These are phyloP conservation scores for Cryptomeria japonica DNA, from an alignment of 75 land plant genomes.

Conservation along the genomic window DNA sequence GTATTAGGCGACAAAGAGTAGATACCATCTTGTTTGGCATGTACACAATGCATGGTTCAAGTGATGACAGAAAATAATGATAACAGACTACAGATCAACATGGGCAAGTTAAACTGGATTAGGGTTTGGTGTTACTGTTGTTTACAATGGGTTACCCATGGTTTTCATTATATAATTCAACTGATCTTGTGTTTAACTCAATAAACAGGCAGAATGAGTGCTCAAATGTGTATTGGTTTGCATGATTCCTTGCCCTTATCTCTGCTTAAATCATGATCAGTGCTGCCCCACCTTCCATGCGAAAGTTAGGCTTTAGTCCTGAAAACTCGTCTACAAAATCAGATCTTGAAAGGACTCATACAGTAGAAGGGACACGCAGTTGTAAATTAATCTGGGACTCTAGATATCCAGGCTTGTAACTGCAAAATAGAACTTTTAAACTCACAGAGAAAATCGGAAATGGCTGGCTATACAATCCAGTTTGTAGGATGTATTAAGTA, in stretches of 20 bases:
- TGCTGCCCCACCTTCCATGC: not conserved
- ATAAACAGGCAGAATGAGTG: not conserved
- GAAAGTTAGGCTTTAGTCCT: not conserved
- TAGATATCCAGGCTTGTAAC: not conserved
- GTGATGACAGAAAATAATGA: not conserved
- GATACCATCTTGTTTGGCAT: not conserved
- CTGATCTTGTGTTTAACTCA: not conserved
- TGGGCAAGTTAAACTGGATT: not conserved
- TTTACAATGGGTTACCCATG: not conserved
- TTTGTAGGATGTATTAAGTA: no score
- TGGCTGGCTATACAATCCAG: no score
- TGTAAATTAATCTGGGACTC: not conserved
- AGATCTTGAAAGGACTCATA: not conserved
- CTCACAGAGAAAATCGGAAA: not conserved
- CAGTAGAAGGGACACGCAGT: not conserved
- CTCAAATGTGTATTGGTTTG: not conserved
- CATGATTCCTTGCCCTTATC: slow-evolving; percentile 1
- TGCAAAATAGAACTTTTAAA: not conserved
- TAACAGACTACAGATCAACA: not conserved
- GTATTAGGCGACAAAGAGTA: not conserved
- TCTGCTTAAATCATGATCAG: not conserved
- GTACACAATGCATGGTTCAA: not conserved
- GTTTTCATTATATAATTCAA: not conserved
- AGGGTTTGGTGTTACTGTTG: not conserved
- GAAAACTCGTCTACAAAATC: not conserved